Evolutionary conservation across 495 filamentous ascomycete genomes (phyloP).

Genomic region (Neurospora tetrasperma): DNA sequence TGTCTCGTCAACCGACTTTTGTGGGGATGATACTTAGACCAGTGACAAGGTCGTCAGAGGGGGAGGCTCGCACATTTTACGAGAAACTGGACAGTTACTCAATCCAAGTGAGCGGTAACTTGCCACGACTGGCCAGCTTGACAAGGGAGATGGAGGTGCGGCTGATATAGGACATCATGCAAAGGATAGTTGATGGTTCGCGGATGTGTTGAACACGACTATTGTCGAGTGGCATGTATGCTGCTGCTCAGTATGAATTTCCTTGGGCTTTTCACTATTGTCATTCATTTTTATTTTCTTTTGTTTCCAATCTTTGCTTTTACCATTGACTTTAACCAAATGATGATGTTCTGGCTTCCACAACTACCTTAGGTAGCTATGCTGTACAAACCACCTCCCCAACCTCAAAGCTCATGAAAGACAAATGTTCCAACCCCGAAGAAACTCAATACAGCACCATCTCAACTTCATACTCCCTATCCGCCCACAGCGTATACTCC

Average conservation of each 20-base stretch:
- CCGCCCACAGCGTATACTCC: slow-evolving; percentile 36
- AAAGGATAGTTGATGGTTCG: background rate
- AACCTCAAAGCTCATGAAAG: background rate
- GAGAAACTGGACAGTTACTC: background rate
- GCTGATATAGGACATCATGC: background rate
- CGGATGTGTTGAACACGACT: background rate
- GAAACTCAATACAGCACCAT: slow-evolving; percentile 28
- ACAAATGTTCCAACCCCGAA: background rate
- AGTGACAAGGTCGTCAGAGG: background rate
- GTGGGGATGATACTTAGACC: background rate
- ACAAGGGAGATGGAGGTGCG: background rate
- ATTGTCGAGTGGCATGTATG: background rate
- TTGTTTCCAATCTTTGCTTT: background rate
- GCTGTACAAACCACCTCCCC: background rate
- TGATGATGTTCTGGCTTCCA: background rate
- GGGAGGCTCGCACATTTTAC: background rate
- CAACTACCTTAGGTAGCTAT: background rate
- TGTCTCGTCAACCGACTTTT: too few relatives aligned
- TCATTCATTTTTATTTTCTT: background rate
- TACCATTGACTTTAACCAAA: accelerated
- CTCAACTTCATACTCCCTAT: slow-evolving; percentile 37
- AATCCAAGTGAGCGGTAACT: background rate
- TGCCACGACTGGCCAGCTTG: background rate
- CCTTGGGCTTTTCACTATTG: background rate
- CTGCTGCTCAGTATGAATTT: background rate